These are phyloP conservation scores for Diaporthe vaccinii DNA, from an alignment of 2,329 filamentous ascomycete species.

Conservation along the genomic window DNA sequence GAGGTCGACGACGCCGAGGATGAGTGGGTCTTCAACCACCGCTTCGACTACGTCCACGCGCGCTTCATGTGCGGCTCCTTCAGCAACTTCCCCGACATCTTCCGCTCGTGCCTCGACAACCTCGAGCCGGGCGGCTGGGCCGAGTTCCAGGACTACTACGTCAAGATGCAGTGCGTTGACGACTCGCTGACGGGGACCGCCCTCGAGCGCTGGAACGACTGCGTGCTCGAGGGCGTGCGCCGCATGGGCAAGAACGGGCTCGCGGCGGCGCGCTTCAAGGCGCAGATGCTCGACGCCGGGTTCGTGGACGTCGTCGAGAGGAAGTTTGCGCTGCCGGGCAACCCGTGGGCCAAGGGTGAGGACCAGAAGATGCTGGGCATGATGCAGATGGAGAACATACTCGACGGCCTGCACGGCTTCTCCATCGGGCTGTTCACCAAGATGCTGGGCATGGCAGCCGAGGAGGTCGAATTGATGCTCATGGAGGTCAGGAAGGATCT, in stretches of 20 bases:
- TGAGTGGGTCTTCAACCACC: constrained; percentile 43
- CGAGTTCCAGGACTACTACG: constrained; percentile 46
- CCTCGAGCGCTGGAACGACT: constrained; percentile 44
- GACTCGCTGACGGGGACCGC: constrained; percentile 42
- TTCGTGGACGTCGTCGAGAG: constrained; percentile 50
- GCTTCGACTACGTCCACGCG: constrained; percentile 46
- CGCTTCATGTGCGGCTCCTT: constrained; percentile 44
- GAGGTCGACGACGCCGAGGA: constrained; percentile 47
- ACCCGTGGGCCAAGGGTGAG: constrained; percentile 53
- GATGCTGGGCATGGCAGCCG: constrained; percentile 48
- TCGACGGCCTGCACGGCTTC: constrained; percentile 50
- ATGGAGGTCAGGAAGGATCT: constrained; percentile 50
- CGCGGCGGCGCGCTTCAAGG: constrained; percentile 36
- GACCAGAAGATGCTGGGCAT: constrained; percentile 54
- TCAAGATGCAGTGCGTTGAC: constrained; percentile 42
- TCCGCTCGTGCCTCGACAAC: constrained; percentile 42
- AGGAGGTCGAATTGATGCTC: constrained; percentile 50
- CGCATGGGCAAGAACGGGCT: constrained; percentile 38
- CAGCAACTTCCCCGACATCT: constrained; percentile 40
- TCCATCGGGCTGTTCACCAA: constrained; percentile 50
- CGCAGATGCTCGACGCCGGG: constrained; percentile 48
- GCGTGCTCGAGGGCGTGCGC: constrained; percentile 41
- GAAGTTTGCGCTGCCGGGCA: constrained; percentile 51
- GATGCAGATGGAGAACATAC: constrained; percentile 52
- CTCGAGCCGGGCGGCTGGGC: constrained; percentile 44